Conservation (phyloP, 2,329 filamentous ascomycete species). For the Fusarium chaquense region DNA sequence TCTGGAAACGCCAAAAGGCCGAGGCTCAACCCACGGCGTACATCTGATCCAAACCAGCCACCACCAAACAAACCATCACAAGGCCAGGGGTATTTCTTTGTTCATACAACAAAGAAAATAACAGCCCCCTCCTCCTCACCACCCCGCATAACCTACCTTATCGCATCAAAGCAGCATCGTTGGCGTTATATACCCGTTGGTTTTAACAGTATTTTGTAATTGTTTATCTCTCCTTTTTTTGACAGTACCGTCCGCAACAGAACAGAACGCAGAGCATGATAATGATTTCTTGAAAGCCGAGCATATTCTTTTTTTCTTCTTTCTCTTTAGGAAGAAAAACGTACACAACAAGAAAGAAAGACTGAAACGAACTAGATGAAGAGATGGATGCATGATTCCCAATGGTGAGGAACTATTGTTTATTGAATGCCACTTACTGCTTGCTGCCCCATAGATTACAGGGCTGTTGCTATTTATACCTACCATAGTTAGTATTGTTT, state of each 20-base stretch:
- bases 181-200: conserved; percentile 55
- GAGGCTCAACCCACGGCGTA: conserved; percentile 36
- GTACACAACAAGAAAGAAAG: conserved; percentile 39
- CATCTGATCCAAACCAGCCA: conserved; percentile 6
- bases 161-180: conserved; percentile 49
- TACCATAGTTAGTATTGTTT: conserved; percentile 32
- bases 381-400: conserved; percentile 34
- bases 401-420: conserved; percentile 33
- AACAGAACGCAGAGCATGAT: conserved; percentile 23
- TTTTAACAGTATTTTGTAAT: conserved; percentile 33
- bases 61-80: conserved; percentile 2
- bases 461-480: conserved; percentile 32
- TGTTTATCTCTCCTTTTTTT: background rate
- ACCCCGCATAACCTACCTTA: background rate
- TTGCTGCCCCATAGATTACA: conserved; percentile 2
- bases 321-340: conserved; percentile 33
- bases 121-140: background rate
- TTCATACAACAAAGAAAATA: conserved; percentile 10
- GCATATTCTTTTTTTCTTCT: background rate
- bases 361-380: conserved; percentile 43
- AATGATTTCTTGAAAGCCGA: conserved; percentile 42
- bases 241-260: background rate
- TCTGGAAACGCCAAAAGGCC: conserved; percentile 48
- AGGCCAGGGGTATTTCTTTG: background rate
- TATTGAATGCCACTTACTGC: conserved; percentile 9